phyloP scores from a whole-genome alignment of 2,329 filamentous ascomycete genomes.

The Myriosclerotinia scirpicola region DNA sequence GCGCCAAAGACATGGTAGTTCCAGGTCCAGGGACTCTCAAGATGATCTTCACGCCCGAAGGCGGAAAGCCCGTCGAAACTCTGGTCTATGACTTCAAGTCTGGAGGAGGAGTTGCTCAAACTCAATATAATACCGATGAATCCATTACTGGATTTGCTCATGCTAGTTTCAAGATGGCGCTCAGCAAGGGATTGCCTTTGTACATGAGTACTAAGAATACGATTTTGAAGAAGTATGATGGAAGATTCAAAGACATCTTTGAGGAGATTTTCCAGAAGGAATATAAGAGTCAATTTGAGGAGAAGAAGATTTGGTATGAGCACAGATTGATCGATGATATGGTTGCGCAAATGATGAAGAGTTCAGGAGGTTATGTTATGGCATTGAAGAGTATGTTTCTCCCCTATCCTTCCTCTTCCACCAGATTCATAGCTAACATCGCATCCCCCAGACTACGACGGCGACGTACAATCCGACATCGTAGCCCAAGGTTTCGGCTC shows the following conservation, averaged over 20 bases:
- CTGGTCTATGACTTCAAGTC: constrained; percentile 89
- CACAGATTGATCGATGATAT: constrained; percentile 99
- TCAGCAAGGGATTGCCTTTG: constrained; percentile 83
- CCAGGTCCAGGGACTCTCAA: constrained; percentile 81
- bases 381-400: constrained; percentile 84
- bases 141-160: constrained; percentile 94
- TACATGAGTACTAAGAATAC: constrained; percentile 99
- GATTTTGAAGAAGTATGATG: constrained; percentile 98
- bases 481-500: constrained; percentile 98
- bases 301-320: constrained; percentile 97
- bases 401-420: background rate
- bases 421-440: constrained; percentile 19
- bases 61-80: constrained; percentile 78
- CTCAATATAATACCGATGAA: constrained; percentile 98
- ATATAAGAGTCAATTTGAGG: constrained; percentile 88
- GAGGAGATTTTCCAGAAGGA: constrained; percentile 88
- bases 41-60: constrained; percentile 90
- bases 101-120: constrained; percentile 85
- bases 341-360: constrained; percentile 99
- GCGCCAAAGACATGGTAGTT: constrained; percentile 87
- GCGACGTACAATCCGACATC: constrained; percentile 97
- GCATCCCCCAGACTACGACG: constrained; percentile 78
- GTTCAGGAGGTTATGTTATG: constrained; percentile 92
- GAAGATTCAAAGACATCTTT: constrained; percentile 99
- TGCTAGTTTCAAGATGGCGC: constrained; percentile 91